These are phyloP conservation scores for Kwoniella dejecticola DNA, from an alignment of 768 basidiomycete species.

Conservation along the genomic window DNA sequence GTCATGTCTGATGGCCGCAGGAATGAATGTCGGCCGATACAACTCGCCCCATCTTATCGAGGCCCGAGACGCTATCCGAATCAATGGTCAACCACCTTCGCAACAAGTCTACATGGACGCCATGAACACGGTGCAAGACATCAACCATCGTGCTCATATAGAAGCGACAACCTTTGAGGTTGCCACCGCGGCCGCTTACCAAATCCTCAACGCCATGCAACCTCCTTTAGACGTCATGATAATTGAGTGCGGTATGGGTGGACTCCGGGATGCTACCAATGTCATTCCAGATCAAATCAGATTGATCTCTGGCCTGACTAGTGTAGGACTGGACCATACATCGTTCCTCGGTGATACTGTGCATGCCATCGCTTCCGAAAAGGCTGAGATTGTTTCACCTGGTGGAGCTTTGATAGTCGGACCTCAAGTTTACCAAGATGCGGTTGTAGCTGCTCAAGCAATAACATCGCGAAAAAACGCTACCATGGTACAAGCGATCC, in stretches of 20 bases:
- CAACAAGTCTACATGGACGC: conserved; percentile 60
- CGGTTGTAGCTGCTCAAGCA: conserved; percentile 16
- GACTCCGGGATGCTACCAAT: conserved; percentile 89
- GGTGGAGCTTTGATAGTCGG: conserved; percentile 56
- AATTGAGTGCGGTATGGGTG: conserved; percentile 94
- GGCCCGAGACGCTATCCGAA: conserved; percentile 71
- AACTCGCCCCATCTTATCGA: conserved; percentile 89
- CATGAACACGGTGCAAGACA: conserved; percentile 60
- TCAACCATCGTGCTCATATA: conserved; percentile 59
- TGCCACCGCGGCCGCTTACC: conserved; percentile 76
- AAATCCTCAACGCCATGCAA: conserved; percentile 66
- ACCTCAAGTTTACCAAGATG: conserved; percentile 62
- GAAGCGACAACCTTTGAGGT: conserved; percentile 77
- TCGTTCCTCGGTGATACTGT: conserved; percentile 79
- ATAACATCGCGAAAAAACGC: conserved; percentile 20
- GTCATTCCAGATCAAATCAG: conserved; percentile 71
- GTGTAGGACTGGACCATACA: conserved; percentile 92
- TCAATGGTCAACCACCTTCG: conserved; percentile 65
- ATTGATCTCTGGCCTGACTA: conserved; percentile 76
- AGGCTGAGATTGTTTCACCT: conserved; percentile 73
- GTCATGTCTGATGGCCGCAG: conserved; percentile 67
- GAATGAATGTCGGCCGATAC: conserved; percentile 74
- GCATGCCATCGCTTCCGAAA: conserved; percentile 74
- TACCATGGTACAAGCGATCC: conserved; percentile 17
- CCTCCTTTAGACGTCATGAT: conserved; percentile 71